A percentile compares a stretch with the other conserved stretches of the same genome.
Conservation (phyloP, 768 basidiomycete genomes). For the Lepiota brunneoincarnata region DNA sequence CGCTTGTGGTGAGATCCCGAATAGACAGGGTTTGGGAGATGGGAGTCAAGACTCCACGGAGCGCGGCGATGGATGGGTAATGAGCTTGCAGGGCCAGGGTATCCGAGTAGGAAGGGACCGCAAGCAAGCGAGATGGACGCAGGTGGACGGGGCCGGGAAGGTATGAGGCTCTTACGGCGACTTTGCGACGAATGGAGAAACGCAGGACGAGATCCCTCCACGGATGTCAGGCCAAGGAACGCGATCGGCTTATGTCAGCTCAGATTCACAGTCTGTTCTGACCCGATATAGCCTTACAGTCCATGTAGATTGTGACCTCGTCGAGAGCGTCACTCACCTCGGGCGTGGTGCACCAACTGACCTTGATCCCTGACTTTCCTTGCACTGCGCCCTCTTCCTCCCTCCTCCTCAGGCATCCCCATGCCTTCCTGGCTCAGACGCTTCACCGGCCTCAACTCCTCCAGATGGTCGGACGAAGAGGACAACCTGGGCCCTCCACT, state of each 20-base stretch:
- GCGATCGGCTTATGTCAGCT: slow-evolving; percentile 9
- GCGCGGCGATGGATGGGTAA: background rate
- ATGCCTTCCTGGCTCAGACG: slow-evolving; percentile 23
- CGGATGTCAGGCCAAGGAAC: slow-evolving; percentile 5
- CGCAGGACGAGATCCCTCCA: background rate
- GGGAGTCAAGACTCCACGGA: background rate
- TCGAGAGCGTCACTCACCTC: slow-evolving; percentile 8
- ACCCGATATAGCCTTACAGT: slow-evolving; percentile 9
- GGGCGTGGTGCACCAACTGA: slow-evolving; percentile 4
- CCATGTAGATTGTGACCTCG: slow-evolving; percentile 10
- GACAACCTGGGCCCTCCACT: slow-evolving; percentile 11
- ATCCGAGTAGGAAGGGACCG: slow-evolving; percentile 3
- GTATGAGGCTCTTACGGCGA: slow-evolving; percentile 3
- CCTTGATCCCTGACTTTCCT: slow-evolving; percentile 12
- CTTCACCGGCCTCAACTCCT: slow-evolving; percentile 13
- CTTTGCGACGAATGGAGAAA: slow-evolving; percentile 5
- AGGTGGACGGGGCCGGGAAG: slow-evolving; percentile 1
- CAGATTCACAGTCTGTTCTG: background rate
- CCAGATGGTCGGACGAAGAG: slow-evolving; percentile 17
- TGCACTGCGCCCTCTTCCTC: slow-evolving; percentile 7
- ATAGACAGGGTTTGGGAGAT: background rate
- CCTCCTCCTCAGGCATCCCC: slow-evolving; percentile 6
- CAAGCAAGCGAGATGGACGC: background rate
- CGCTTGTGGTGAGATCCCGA: background rate
- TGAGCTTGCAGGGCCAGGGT: background rate